These are phyloP conservation scores for Picochlorum sp. DNA, from an alignment of 139 green algal species.

Conservation along the genomic window DNA sequence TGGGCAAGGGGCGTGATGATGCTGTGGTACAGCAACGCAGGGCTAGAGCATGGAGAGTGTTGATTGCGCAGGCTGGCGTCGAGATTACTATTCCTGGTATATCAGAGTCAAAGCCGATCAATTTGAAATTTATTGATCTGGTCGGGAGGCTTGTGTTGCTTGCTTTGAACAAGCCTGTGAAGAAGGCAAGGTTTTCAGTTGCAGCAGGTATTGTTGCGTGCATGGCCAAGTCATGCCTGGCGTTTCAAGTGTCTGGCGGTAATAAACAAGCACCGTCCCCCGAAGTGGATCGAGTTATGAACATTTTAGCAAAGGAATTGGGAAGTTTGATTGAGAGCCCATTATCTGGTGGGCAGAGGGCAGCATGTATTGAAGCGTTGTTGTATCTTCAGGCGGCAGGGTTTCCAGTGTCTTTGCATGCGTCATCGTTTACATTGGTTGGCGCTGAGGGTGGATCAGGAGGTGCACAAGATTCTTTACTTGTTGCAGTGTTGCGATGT, in stretches of 20 bases:
- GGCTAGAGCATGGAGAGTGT: conserved; percentile 53
- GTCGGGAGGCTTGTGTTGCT: conserved; percentile 31
- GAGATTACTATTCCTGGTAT: conserved; percentile 17
- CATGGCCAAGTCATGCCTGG: conserved; percentile 30
- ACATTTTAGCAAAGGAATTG: conserved; percentile 17
- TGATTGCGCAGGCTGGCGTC: conserved; percentile 33
- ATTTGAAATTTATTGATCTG: conserved; percentile 23
- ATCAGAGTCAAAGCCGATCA: background rate
- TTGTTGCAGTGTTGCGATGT: conserved; percentile 32
- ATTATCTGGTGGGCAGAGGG: conserved; percentile 25
- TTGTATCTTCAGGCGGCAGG: conserved; percentile 39
- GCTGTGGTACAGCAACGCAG: conserved; percentile 24
- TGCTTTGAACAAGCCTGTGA: conserved; percentile 27
- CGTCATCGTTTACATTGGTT: conserved; percentile 4
- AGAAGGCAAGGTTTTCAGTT: conserved; percentile 15
- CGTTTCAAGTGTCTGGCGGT: conserved; percentile 7
- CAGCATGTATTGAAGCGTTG: conserved; percentile 38
- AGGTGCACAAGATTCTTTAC: conserved; percentile 25
- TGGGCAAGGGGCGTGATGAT: conserved; percentile 17
- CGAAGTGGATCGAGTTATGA: conserved; percentile 17
- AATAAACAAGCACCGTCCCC: conserved; percentile 13
- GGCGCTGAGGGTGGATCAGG: conserved; percentile 12
- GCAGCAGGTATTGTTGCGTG: conserved; percentile 11
- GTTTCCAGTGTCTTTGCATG: conserved; percentile 14
- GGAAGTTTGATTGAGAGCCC: conserved; percentile 20